Evolutionary conservation across 305 asterid genomes (phyloP).

Genomic region (Solanum aculeatissimum): DNA sequence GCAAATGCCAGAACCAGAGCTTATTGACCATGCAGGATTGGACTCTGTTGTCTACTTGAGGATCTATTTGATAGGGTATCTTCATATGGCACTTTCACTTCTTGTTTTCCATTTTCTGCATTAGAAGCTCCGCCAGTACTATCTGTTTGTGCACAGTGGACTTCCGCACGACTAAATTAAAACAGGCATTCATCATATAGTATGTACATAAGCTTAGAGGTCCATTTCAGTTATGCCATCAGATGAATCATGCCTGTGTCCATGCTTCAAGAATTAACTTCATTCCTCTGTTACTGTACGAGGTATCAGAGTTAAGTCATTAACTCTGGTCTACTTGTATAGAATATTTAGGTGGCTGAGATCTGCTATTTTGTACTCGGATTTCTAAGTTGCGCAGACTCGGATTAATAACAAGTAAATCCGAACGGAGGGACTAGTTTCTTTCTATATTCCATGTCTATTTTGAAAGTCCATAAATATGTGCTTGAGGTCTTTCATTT

Average conservation of each 20-base stretch:
- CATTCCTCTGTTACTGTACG: background rate
- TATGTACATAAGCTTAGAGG: background rate
- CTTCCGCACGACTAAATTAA: background rate
- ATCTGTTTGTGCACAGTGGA: background rate
- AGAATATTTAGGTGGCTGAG: background rate
- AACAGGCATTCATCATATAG: background rate
- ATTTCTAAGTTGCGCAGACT: no score
- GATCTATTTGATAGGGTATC: conserved; percentile 85
- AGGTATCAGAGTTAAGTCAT: background rate
- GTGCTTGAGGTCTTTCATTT: background rate
- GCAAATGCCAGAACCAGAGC: conserved; percentile 92
- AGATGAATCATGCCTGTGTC: background rate
- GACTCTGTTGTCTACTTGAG: conserved; percentile 90
- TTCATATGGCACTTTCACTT: background rate
- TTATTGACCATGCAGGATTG: conserved; percentile 89
- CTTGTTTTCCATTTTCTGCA: background rate
- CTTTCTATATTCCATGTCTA: background rate
- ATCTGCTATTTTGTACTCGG: background rate
- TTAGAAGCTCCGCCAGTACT: background rate
- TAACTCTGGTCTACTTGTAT: background rate
- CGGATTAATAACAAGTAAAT: no score
- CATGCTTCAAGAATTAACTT: background rate
- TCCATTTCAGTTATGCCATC: background rate
- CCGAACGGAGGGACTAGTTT: background rate
- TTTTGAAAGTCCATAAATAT: background rate